Percentiles rank a stretch among this genome's conserved stretches.
Conservation (phyloP, 2,329 filamentous ascomycete species). For the Huntiella moniliformis region DNA sequence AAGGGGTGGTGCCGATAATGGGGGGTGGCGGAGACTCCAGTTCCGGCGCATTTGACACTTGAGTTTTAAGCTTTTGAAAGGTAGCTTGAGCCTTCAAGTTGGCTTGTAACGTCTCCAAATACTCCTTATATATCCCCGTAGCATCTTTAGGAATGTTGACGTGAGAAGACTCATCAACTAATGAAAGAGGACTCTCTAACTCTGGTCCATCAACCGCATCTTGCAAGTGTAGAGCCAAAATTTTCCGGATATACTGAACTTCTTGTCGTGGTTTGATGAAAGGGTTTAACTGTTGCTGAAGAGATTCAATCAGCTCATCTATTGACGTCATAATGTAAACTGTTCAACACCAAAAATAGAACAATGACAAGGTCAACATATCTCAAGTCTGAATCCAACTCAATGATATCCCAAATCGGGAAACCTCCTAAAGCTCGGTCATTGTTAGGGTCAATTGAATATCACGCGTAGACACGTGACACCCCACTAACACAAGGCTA, state of each 20-base stretch:
- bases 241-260: conserved; percentile 33
- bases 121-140: conserved; percentile 33
- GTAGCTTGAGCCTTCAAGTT: conserved; percentile 33
- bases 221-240: conserved; percentile 33
- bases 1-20: background rate
- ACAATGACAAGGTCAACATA: background rate
- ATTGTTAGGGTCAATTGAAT: background rate
- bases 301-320: background rate
- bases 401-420: background rate
- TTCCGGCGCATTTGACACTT: conserved; percentile 1
- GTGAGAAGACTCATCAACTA: conserved; percentile 11
- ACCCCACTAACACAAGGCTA: conserved; percentile 8
- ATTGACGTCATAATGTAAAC: conserved; percentile 3
- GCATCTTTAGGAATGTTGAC: conserved; percentile 18
- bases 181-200: conserved; percentile 5
- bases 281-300: conserved; percentile 22
- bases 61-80: conserved; percentile 21
- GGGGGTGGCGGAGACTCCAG: background rate
- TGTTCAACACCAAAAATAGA: background rate
- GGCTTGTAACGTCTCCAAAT: conserved; percentile 32
- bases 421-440: background rate
- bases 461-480: conserved; percentile 10
- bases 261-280: conserved; percentile 40
- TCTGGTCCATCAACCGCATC: conserved; percentile 9
- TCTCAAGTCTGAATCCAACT: background rate